Evolutionary conservation across 2,329 filamentous ascomycete species (phyloP).

Genomic region (Didymella arachidicola): DNA sequence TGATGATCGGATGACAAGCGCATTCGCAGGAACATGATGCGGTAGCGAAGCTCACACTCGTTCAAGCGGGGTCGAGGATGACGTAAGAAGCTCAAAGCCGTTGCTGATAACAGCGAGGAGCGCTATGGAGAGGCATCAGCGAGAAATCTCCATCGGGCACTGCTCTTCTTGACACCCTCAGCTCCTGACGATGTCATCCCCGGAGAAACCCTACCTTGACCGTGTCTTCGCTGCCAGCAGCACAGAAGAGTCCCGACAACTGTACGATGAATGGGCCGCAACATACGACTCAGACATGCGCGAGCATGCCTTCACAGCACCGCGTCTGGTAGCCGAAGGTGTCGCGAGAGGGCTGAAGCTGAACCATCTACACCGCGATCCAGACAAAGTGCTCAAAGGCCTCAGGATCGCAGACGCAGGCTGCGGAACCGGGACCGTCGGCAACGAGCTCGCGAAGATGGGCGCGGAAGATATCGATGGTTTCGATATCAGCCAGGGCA

Average conservation of each 20-base stretch:
- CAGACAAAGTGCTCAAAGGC: conserved; percentile 24
- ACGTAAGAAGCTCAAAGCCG: not conserved
- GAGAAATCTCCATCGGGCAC: too few species aligned
- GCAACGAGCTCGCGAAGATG: conserved; percentile 55
- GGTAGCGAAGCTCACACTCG: not conserved
- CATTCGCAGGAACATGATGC: not conserved
- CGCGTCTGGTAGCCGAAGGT: conserved; percentile 46
- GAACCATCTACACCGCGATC: conserved; percentile 24
- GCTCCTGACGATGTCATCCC: not conserved
- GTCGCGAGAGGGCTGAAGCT: conserved; percentile 26
- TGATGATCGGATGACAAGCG: not conserved
- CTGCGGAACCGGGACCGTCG: conserved; percentile 65
- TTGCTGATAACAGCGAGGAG: not conserved
- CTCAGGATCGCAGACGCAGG: conserved; percentile 61
- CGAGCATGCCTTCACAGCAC: conserved; percentile 54
- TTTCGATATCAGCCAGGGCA: conserved; percentile 61
- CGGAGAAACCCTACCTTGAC: conserved; percentile 36
- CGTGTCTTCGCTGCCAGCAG: conserved; percentile 50
- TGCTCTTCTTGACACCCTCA: too few species aligned
- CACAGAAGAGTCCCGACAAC: conserved; percentile 48
- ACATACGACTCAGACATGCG: conserved; percentile 55
- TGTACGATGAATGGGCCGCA: conserved; percentile 59
- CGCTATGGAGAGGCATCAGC: too few species aligned
- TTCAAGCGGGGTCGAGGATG: not conserved
- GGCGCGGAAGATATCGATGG: conserved; percentile 60